Percentiles rank a stretch among this genome's conserved stretches.
These are phyloP conservation scores for Daldinia childiae DNA, from an alignment of 495 filamentous ascomycete genomes.

Conservation along the genomic window DNA sequence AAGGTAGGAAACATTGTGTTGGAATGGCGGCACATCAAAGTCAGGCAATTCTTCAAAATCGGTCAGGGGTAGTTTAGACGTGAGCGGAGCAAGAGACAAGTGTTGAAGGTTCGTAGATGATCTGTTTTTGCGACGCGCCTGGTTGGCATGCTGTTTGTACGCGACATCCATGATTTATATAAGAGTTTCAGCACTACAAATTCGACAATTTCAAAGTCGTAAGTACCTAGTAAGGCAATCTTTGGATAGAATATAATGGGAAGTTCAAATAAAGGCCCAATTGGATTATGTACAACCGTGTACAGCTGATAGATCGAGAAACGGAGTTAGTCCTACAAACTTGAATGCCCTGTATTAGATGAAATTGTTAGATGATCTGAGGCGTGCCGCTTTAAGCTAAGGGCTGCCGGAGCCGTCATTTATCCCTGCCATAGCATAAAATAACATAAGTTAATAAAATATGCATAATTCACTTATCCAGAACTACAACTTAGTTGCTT, in stretches of 20 bases:
- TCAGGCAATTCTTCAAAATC: constrained; percentile 60
- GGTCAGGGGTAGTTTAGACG: constrained; percentile 68
- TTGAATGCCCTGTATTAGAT: not conserved
- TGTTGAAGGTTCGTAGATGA: constrained; percentile 60
- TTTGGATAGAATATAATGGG: not conserved
- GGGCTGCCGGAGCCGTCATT: not conserved
- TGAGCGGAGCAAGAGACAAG: constrained; percentile 71
- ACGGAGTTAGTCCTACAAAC: not conserved
- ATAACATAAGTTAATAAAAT: not conserved
- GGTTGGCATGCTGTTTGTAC: constrained; percentile 62
- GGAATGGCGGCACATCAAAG: constrained; percentile 34
- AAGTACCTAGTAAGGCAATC: not conserved
- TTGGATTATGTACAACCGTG: constrained; percentile 2
- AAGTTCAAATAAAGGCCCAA: not conserved
- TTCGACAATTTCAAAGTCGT: not conserved
- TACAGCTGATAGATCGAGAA: constrained; percentile 6
- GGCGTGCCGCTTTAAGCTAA: constrained; percentile 1
- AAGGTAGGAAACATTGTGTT: constrained; percentile 58
- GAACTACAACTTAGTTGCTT: not conserved
- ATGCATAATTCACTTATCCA: not conserved
- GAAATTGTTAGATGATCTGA: constrained; percentile 1
- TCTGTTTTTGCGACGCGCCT: constrained; percentile 57
- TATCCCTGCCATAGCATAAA: no score
- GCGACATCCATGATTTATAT: constrained; percentile 58
- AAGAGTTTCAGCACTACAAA: not conserved